These are phyloP conservation scores for Cicer judaicum DNA, from an alignment of 306 rosid genomes.

Conservation along the genomic window DNA sequence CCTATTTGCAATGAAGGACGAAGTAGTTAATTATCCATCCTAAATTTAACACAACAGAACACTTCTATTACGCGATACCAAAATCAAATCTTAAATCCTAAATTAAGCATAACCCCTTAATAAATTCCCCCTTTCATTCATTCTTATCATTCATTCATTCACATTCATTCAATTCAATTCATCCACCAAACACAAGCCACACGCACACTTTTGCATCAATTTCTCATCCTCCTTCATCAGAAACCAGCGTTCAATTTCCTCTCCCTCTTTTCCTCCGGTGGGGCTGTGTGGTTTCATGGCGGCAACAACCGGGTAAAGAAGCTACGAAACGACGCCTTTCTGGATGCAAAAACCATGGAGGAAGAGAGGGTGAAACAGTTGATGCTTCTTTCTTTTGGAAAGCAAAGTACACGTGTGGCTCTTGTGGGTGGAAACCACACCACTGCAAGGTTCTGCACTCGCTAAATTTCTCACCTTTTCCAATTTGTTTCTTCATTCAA, in stretches of 20 bases:
- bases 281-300: slow-evolving; percentile 29
- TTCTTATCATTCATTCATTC: neutral
- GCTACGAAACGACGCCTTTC: slow-evolving; percentile 31
- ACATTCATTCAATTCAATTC: neutral
- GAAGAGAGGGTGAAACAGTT: slow-evolving; percentile 58
- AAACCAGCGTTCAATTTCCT: slow-evolving; percentile 16
- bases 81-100: slow-evolving; percentile 36
- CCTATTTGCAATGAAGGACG: neutral
- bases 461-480: slow-evolving; percentile 10
- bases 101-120: slow-evolving; percentile 23
- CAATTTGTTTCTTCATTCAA: neutral
- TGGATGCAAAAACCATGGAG: slow-evolving; percentile 54
- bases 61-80: slow-evolving; percentile 29
- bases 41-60: neutral
- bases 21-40: slow-evolving; percentile 16
- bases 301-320: slow-evolving; percentile 41
- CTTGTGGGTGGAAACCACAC: slow-evolving; percentile 89
- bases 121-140: neutral
- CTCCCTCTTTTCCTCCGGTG: slow-evolving; percentile 26
- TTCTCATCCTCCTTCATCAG: neutral
- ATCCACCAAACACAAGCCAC: neutral
- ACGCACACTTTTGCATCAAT: neutral
- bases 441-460: slow-evolving; percentile 50
- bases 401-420: slow-evolving; percentile 53
- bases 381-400: slow-evolving; percentile 57